phyloP scores from a whole-genome alignment of 2,329 filamentous ascomycete genomes.

The Neonectria faginata region DNA sequence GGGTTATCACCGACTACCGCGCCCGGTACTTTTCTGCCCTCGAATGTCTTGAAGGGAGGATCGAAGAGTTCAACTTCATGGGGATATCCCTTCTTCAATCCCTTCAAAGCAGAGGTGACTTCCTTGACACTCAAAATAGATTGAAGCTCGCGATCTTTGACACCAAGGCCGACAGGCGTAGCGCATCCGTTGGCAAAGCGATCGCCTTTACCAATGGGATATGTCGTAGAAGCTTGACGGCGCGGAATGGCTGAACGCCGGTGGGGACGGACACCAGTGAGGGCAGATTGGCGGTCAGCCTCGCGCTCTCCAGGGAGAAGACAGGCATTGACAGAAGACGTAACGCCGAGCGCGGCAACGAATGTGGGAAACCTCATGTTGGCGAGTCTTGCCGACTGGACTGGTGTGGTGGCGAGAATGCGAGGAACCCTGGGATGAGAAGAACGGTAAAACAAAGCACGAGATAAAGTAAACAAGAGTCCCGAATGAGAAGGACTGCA shows the following conservation, averaged over 20 bases:
- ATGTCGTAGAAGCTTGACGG: neutral
- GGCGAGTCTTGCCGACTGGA: neutral
- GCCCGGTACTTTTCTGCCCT: slow-evolving; percentile 41
- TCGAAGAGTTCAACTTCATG: slow-evolving; percentile 53
- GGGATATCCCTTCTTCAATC: neutral
- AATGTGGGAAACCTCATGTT: neutral
- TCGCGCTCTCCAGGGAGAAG: neutral
- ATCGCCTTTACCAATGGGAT: slow-evolving; percentile 57
- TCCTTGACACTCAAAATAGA: slow-evolving; percentile 60
- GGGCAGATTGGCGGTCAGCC: neutral
- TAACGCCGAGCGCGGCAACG: neutral
- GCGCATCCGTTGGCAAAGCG: slow-evolving; percentile 56
- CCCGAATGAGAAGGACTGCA: neutral
- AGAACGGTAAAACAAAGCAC: neutral
- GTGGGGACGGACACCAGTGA: neutral
- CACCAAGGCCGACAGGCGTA: slow-evolving; percentile 48
- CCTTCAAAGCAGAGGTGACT: slow-evolving; percentile 55
- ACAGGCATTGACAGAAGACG: neutral
- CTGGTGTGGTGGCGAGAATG: neutral
- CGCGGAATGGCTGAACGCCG: slow-evolving; percentile 1
- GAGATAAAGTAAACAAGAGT: neutral
- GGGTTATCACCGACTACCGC: slow-evolving; percentile 59
- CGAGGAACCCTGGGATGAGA: neutral
- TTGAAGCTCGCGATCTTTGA: slow-evolving; percentile 52
- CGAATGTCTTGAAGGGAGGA: slow-evolving; percentile 49